A percentile compares a stretch with the other conserved stretches of the same genome.
phyloP scores from a whole-genome alignment of 495 filamentous ascomycete genomes.

The Neurospora sp. region DNA sequence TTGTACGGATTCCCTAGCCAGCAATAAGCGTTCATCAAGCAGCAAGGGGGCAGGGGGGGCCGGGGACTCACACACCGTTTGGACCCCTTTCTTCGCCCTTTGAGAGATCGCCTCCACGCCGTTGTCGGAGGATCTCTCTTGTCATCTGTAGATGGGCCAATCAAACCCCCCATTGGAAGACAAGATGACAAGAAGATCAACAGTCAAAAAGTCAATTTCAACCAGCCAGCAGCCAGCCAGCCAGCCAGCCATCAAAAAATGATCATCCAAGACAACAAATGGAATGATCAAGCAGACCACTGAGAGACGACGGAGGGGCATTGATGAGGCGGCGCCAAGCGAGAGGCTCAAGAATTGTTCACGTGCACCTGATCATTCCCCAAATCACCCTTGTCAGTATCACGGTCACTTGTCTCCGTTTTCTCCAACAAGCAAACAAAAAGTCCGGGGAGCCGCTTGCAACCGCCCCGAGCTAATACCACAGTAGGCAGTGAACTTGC shows the following conservation, averaged over 20 bases:
- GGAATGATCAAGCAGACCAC: background rate
- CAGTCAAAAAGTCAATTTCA: background rate
- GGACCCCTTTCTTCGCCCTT: background rate
- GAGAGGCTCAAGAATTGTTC: slow-evolving; percentile 6
- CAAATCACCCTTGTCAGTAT: background rate
- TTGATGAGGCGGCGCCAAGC: background rate
- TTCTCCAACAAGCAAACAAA: background rate
- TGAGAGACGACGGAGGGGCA: background rate
- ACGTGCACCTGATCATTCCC: slow-evolving; percentile 21
- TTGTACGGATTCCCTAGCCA: background rate
- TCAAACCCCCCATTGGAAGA: background rate
- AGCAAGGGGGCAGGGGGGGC: background rate
- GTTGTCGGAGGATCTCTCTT: background rate
- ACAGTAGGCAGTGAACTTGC: background rate
- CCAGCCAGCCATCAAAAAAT: background rate
- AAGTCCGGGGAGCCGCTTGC: slow-evolving; percentile 14
- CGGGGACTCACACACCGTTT: background rate
- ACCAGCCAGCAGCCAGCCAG: background rate
- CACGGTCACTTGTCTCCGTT: background rate
- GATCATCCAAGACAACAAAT: background rate
- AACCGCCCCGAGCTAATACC: slow-evolving; percentile 11
- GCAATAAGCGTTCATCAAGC: background rate
- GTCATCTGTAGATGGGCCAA: background rate
- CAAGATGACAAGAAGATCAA: background rate
- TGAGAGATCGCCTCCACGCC: background rate